Conservation (phyloP, 306 rosid species). For the Sphenostylis stenocarpa region DNA sequence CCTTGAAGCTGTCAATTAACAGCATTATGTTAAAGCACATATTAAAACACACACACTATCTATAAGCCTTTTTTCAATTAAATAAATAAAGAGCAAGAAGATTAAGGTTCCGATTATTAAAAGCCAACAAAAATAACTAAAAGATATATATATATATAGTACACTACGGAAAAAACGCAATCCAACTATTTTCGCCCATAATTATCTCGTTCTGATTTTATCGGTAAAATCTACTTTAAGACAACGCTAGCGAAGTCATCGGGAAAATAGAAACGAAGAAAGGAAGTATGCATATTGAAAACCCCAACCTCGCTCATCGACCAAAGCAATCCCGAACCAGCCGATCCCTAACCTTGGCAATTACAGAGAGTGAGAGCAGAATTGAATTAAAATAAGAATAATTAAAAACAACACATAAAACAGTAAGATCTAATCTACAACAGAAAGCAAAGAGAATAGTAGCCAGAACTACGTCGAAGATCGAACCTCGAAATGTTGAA, state of each 20-base stretch:
- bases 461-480: constrained; percentile 26
- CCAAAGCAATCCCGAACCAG: constrained; percentile 36
- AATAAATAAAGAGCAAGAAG: background rate
- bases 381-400: background rate
- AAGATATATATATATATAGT: background rate
- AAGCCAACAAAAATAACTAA: background rate
- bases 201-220: constrained; percentile 11
- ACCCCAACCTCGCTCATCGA: constrained; percentile 37
- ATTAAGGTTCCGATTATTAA: background rate
- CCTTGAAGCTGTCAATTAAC: background rate
- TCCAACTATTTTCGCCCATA: background rate
- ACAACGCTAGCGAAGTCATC: constrained; percentile 9
- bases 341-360: constrained; percentile 35
- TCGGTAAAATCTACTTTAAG: constrained; percentile 15
- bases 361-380: background rate
- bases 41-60: background rate
- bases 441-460: constrained; percentile 16
- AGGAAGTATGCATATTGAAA: background rate
- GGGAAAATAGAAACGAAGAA: background rate
- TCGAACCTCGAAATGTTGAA: constrained; percentile 48
- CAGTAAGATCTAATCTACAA: constrained; percentile 32
- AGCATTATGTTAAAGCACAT: constrained; percentile 12
- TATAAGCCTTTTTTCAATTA: background rate
- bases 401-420: background rate
- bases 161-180: background rate